These are phyloP conservation scores for Dictyostelium firmibasis DNA, from an alignment of 78 protist genomes.

Conservation along the genomic window DNA sequence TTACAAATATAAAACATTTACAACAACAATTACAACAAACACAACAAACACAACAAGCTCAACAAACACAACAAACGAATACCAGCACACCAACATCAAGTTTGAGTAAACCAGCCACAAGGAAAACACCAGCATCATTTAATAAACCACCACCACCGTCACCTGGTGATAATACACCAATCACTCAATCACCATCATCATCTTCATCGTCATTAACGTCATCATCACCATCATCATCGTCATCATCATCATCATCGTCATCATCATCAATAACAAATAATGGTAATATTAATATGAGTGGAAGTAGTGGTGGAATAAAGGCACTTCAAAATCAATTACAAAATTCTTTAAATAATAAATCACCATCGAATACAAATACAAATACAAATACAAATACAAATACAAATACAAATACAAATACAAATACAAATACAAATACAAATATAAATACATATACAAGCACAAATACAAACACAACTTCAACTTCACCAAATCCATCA, in stretches of 20 bases:
- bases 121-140: background rate
- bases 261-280: background rate
- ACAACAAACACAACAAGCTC: background rate
- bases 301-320: background rate
- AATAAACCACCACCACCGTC: background rate
- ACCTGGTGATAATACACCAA: background rate
- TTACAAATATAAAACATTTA: background rate
- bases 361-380: background rate
- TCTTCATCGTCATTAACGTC: background rate
- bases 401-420: too few species aligned
- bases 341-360: background rate
- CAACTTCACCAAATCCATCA: background rate
- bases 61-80: background rate
- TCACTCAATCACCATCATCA: background rate
- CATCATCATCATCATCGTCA: background rate
- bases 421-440: too few species aligned
- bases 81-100: background rate
- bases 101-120: background rate
- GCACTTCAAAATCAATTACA: background rate
- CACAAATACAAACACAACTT: background rate
- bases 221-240: background rate
- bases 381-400: too few species aligned
- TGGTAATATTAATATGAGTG: background rate
- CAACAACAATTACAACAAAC: constrained; percentile 11
- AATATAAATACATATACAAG: too few species aligned